These are phyloP conservation scores for Mrakia gelida DNA, from an alignment of 768 basidiomycete species.

Conservation along the genomic window DNA sequence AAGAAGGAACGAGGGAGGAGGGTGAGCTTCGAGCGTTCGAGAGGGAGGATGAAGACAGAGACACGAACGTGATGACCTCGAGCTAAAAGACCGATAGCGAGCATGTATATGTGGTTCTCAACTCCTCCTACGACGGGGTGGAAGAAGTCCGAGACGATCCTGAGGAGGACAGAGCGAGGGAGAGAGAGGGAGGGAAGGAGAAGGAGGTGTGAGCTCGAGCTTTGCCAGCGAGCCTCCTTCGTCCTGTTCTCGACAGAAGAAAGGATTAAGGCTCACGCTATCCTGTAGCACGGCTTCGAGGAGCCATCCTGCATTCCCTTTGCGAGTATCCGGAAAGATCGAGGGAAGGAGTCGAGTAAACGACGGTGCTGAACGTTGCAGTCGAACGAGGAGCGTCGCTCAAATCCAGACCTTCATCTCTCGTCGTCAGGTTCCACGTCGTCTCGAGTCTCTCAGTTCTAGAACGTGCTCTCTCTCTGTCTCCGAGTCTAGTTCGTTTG, in stretches of 20 bases:
- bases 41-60: not conserved
- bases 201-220: not conserved
- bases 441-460: conserved; percentile 39
- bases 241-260: no score
- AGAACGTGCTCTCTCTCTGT: no score
- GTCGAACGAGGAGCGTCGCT: not conserved
- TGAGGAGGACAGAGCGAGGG: not conserved
- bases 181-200: not conserved
- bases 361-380: not conserved
- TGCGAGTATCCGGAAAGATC: not conserved
- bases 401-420: conserved; percentile 57
- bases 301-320: conserved; percentile 1
- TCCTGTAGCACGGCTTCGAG: not conserved
- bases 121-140: conserved; percentile 91
- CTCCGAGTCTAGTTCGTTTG: no score
- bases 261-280: not conserved
- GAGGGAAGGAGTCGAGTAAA: not conserved
- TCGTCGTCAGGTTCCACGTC: conserved; percentile 64
- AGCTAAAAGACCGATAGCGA: conserved; percentile 73
- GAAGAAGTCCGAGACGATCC: conserved; percentile 95
- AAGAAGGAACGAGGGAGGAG: not conserved
- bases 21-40: not conserved
- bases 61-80: conserved; percentile 58
- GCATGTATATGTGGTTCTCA: conserved; percentile 92
- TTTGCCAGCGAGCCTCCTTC: not conserved